Evolutionary conservation across 257 asterid genomes (phyloP), one percentile per base, ranked within the genome.

Genomic region (Solanum arcanum): DNA sequence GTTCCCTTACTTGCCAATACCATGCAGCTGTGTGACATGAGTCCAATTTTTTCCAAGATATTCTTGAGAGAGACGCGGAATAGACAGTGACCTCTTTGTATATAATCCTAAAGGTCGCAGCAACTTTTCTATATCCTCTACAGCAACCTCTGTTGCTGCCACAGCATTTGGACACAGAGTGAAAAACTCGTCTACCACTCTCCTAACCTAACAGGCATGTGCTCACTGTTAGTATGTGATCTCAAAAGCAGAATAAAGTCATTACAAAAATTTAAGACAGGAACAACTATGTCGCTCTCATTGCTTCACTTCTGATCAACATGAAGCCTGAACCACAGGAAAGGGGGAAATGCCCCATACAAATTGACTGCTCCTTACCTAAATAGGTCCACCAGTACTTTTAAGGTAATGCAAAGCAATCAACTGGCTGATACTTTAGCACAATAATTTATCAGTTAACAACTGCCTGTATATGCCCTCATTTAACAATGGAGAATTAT

Each of bases 1-100:
- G 35, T n/a, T 44, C 84, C 87, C 97, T 86, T 91, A 94, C 97
- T 96, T 96, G 89, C 98, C 99, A 88, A 96, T 89, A 77, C 98
- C 98, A 88, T 90, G 87, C 68, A 96, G 93, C 23, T 96, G 83
- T 9, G 99, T 94, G 66, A 94, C 98, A 86, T 94, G 93, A 86
- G 95, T 94, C 98, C 98, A 95, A 86, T 87, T 89, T 27, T 92
- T 91, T 33, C 68, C 78, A 73, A 96, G 69, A 91, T 96, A 96
- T 82, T 93, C 94, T 29, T 35, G 52, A 72, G 98, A 95, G 80
- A 95, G 87, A 29, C 86, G 91, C 49, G 89, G 89, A 86, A 96
- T 95, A 86, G 92, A 13, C 62, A 74, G 16, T 49, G 98, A 88
- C 90, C 98, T 92, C 90, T 93, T 95, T 89, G 25, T 92, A 46